phyloP scores from a whole-genome alignment of 1,284 basidiomycete species.

The Pseudozyma tsukubaensis region DNA sequence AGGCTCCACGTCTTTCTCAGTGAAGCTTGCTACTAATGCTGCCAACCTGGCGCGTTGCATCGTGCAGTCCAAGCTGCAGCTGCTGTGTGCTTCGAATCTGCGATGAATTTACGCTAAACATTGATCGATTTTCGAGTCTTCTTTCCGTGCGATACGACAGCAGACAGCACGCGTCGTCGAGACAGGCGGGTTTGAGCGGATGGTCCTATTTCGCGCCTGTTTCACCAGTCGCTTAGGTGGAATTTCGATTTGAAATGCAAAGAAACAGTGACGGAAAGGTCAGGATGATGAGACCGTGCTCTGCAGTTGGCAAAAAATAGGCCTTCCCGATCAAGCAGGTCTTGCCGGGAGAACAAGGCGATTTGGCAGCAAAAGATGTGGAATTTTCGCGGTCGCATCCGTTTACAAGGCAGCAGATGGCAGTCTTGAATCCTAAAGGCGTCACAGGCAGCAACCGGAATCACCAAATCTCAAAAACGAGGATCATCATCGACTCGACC shows the following conservation, averaged over 20 bases:
- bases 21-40: background rate
- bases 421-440: background rate
- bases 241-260: constrained; percentile 18
- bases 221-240: background rate
- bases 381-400: constrained; percentile 38
- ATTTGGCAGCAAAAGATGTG: constrained; percentile 9
- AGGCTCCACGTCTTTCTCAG: constrained; percentile 35
- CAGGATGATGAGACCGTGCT: constrained; percentile 4
- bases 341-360: background rate
- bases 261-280: constrained; percentile 10
- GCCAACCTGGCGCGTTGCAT: constrained; percentile 18
- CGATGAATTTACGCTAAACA: background rate
- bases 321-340: constrained; percentile 6
- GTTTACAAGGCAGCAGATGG: constrained; percentile 29
- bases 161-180: background rate
- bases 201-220: background rate
- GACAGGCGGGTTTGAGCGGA: background rate
- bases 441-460: constrained; percentile 8
- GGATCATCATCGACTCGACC: constrained; percentile 7
- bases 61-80: constrained; percentile 3
- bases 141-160: constrained; percentile 29
- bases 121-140: constrained; percentile 23
- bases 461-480: background rate
- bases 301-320: constrained; percentile 7
- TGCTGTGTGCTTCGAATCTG: constrained; percentile 6